phyloP scores from a whole-genome alignment of 208 protist genomes.

The Trypanosoma platydactyli region DNA sequence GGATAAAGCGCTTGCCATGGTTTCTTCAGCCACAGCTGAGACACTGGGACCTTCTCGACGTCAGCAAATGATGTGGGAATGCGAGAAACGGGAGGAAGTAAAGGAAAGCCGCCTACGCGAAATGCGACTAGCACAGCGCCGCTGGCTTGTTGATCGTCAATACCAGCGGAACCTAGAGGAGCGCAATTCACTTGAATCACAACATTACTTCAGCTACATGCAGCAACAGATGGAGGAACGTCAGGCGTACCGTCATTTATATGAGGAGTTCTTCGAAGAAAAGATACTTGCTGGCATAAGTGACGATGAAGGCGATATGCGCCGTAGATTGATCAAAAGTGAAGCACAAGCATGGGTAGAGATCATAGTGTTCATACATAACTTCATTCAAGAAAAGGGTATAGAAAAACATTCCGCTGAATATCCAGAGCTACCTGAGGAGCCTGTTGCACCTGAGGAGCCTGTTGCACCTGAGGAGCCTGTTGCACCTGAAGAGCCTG shows the following conservation, averaged over 20 bases:
- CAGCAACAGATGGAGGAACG: slow-evolving; percentile 19
- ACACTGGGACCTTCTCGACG: background rate
- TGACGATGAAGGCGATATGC: slow-evolving; percentile 26
- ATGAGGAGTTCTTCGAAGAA: slow-evolving; percentile 21
- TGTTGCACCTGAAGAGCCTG: background rate
- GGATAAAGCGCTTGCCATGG: slow-evolving; percentile 8
- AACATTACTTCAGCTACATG: slow-evolving; percentile 31
- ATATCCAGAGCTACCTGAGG: background rate
- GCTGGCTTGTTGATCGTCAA: slow-evolving; percentile 38
- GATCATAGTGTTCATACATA: slow-evolving; percentile 10
- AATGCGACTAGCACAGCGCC: slow-evolving; percentile 23
- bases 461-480: background rate
- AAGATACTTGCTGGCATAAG: slow-evolving; percentile 23
- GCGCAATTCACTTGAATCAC: slow-evolving; percentile 19
- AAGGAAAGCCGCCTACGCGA: slow-evolving; percentile 20
- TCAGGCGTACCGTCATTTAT: slow-evolving; percentile 7
- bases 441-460: background rate
- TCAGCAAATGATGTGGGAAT: slow-evolving; percentile 10
- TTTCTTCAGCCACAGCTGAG: background rate
- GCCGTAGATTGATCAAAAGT: background rate
- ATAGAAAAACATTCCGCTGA: background rate
- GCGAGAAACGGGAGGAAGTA: slow-evolving; percentile 22
- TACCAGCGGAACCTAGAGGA: slow-evolving; percentile 37
- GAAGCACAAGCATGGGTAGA: slow-evolving; percentile 13
- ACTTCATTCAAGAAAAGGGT: background rate